phyloP scores from a whole-genome alignment of 1,139 yeast species.

The Geotrichum restrictum region DNA sequence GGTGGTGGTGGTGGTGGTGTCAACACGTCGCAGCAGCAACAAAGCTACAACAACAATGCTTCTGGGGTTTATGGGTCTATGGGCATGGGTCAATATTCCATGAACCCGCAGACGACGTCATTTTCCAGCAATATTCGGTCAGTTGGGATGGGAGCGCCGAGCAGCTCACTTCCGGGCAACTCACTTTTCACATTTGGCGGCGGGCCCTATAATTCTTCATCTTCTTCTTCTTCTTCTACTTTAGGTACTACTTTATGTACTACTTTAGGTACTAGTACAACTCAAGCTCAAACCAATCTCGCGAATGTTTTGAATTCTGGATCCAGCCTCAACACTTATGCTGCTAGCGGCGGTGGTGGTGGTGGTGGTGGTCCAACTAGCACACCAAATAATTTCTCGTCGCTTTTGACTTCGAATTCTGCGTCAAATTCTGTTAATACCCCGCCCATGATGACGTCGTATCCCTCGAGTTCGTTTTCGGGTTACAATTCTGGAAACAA shows the following conservation, averaged over 20 bases:
- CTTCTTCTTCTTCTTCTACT: neutral
- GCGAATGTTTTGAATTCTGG: neutral
- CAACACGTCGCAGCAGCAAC: neutral
- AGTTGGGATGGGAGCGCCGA: neutral
- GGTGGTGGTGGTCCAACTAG: neutral
- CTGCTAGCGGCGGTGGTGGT: neutral
- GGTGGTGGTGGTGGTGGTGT: neutral
- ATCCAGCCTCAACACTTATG: neutral
- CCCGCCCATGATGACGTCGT: neutral
- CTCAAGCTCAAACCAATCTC: neutral
- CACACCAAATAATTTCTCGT: neutral
- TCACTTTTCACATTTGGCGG: neutral
- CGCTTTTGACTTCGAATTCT: neutral
- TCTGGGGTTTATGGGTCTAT: neutral
- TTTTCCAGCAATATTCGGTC: constrained; percentile 1
- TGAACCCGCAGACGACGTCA: neutral
- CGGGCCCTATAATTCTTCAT: no score
- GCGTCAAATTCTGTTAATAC: neutral
- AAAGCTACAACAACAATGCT: neutral
- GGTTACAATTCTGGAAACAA: neutral
- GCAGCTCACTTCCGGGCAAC: neutral
- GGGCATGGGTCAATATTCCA: neutral
- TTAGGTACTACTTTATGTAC: no score
- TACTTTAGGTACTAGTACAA: no score
- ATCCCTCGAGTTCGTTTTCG: neutral